A percentile compares a stretch with the other conserved stretches of the same genome.
Conservation (phyloP, 192 early-diverging fungal species). For the Entomortierella chlamydospora region DNA sequence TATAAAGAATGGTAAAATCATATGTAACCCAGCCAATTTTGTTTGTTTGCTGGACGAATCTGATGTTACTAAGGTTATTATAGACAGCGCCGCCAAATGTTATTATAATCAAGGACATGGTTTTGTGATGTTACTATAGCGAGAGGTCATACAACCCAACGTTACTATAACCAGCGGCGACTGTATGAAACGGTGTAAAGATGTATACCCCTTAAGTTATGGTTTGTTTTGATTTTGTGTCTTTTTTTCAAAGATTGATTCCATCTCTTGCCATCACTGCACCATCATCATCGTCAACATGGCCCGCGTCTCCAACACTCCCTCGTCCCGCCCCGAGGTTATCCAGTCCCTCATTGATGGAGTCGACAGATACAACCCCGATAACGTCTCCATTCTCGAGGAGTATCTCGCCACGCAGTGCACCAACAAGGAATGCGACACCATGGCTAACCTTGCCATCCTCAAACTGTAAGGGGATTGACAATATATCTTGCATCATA, state of each 20-base stretch:
- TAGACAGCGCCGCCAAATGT: no score
- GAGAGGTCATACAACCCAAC: no score
- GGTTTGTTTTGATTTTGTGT: slow-evolving; percentile 41
- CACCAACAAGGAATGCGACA: slow-evolving; percentile 83
- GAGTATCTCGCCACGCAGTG: slow-evolving; percentile 86
- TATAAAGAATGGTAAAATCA: no score
- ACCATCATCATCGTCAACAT: slow-evolving; percentile 23
- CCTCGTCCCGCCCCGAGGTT: slow-evolving; percentile 73
- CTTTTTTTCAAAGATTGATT: background rate
- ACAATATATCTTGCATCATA: background rate
- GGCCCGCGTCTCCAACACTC: slow-evolving; percentile 54
- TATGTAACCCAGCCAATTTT: no score
- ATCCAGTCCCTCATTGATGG: slow-evolving; percentile 82
- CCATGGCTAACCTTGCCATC: slow-evolving; percentile 91
- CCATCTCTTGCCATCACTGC: slow-evolving; percentile 21
- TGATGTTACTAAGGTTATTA: no score
- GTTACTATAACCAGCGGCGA: no score
- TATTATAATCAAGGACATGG: no score
- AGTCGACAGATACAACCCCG: slow-evolving; percentile 92
- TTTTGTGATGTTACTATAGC: no score
- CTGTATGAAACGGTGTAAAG: no score
- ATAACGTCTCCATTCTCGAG: slow-evolving; percentile 86
- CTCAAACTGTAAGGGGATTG: slow-evolving; percentile 80
- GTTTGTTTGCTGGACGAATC: no score
- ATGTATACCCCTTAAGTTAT: slow-evolving; percentile 13